Evolutionary conservation across 108 stramenopile genomes (phyloP).

Genomic region (Cyclotella sp.): DNA sequence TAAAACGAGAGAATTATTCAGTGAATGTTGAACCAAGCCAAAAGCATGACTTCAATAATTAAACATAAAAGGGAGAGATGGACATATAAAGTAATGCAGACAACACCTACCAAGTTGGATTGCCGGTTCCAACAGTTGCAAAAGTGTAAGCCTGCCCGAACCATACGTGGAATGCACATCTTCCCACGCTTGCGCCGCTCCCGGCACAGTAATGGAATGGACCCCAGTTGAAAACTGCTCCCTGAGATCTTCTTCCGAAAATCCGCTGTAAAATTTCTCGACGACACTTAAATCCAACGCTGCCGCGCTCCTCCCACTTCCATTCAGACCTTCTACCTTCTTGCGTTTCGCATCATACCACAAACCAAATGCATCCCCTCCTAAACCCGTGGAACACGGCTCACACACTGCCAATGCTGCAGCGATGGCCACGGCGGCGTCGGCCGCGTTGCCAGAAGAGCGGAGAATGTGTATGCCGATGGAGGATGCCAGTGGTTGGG

Average conservation of each 20-base stretch:
- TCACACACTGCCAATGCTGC: conserved; percentile 80
- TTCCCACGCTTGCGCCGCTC: conserved; percentile 94
- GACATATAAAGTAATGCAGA: not conserved
- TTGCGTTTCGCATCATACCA: conserved; percentile 80
- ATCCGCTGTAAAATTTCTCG: conserved; percentile 17
- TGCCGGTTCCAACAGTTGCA: conserved; percentile 90
- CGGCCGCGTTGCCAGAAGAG: conserved; percentile 81
- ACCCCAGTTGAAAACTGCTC: conserved; percentile 57
- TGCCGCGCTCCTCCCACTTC: conserved; percentile 79
- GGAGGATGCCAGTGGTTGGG: conserved; percentile 76
- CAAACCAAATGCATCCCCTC: conserved; percentile 89
- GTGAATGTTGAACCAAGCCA: not conserved
- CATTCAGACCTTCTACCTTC: conserved; percentile 85
- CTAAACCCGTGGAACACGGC: conserved; percentile 69
- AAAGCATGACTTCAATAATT: not conserved
- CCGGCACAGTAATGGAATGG: conserved; percentile 94
- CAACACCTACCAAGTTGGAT: conserved; percentile 56
- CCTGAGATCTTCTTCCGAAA: conserved; percentile 10
- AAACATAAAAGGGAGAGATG: not conserved
- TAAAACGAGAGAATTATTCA: not conserved
- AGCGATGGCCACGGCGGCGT: conserved; percentile 76
- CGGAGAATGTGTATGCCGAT: conserved; percentile 72
- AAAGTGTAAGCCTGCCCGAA: conserved; percentile 77
- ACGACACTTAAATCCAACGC: conserved; percentile 70
- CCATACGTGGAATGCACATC: conserved; percentile 73